Evolutionary conservation across 2,329 filamentous ascomycete genomes (phyloP), one percentile per base, ranked within the genome.

Genomic region (Rutstroemia sydowiana): DNA sequence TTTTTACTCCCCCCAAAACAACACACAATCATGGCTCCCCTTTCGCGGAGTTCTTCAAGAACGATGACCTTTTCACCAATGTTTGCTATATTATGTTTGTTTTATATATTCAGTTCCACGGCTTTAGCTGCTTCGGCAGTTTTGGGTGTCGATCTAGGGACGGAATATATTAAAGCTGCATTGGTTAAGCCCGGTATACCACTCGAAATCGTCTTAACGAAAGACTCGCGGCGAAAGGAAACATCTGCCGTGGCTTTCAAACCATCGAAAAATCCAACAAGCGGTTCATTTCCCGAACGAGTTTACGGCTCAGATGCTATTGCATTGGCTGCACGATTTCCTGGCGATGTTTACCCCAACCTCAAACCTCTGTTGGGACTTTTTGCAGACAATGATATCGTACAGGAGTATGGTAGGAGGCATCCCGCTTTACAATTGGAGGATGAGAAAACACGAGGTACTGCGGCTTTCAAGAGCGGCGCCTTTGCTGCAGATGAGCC

Each of bases 211-310:
- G 92, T 98, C 68, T 79, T 96, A 52, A 96, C 91, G 28, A 98
- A 97, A 69, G 93, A 98, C 72, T 96, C 93, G 28, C 88, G 95
- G 70, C 86, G 93, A 66, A 98, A 98, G 75, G 93, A 98, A 69
- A 81, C 80, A 21, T 88, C 91, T 2, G 91, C 90, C 39, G 83
- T 98, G 61, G 87, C 89, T 40, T 97, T 98, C 74, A 97, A 98
- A 72, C 89, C 91, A 34, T 77, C 81, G n/a, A 79, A 79, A 61
- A 79, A 78, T 50, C 75, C 81, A 54, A 78, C 79, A 63, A 74
- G 75, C 59, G 84, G 80, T 48, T 71, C 74, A 16, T 96, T 86
- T 68, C 93, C 93, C 36, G 93, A 98, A 71, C 79, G 93, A 63
- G 79, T 86, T 53, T 98, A 97, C 67, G 93, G 93, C 66, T 87